Percentiles rank a stretch among this genome's conserved stretches.
These are phyloP conservation scores for Globisporangium orthogonon DNA, from an alignment of 352 stramenopile species.

Conservation along the genomic window DNA sequence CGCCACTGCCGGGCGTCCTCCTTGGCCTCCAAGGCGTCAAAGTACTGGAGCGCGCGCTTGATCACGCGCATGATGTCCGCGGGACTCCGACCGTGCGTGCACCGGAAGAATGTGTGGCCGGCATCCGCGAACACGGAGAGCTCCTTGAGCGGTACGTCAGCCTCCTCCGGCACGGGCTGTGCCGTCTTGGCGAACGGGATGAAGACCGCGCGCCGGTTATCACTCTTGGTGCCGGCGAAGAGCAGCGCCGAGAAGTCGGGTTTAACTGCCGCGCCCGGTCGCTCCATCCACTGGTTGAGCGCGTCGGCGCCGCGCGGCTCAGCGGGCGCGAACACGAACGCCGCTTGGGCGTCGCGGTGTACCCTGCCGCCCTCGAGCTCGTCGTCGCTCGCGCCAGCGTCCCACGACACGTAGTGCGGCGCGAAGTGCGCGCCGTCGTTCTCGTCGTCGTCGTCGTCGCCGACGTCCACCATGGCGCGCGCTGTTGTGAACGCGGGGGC, in stretches of 20 bases:
- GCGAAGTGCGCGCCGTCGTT: neutral
- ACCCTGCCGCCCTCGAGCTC: neutral
- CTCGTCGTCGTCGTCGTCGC: neutral
- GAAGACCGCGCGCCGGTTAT: neutral
- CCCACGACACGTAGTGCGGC: constrained; percentile 3
- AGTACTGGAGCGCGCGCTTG: constrained; percentile 18
- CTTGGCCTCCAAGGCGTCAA: constrained; percentile 27
- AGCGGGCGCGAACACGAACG: constrained; percentile 6
- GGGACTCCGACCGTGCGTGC: constrained; percentile 18
- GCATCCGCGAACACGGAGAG: constrained; percentile 3
- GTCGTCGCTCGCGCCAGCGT: constrained; percentile 6
- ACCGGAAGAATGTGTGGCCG: constrained; percentile 28
- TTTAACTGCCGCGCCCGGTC: neutral
- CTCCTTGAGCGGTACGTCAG: constrained; percentile 6
- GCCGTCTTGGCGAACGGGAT: neutral
- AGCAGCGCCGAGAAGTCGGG: constrained; percentile 4
- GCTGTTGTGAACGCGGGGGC: neutral
- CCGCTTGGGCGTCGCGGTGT: constrained; percentile 8
- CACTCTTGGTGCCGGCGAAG: neutral
- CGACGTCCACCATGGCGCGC: neutral
- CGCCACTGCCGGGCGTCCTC: constrained; percentile 18
- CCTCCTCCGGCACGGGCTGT: neutral
- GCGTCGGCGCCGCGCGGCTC: neutral
- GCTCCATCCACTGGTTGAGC: constrained; percentile 5
- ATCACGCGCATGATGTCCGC: constrained; percentile 42